Evolutionary conservation across 305 asterid species (phyloP).

Genomic region (Fraxinus platypoda): DNA sequence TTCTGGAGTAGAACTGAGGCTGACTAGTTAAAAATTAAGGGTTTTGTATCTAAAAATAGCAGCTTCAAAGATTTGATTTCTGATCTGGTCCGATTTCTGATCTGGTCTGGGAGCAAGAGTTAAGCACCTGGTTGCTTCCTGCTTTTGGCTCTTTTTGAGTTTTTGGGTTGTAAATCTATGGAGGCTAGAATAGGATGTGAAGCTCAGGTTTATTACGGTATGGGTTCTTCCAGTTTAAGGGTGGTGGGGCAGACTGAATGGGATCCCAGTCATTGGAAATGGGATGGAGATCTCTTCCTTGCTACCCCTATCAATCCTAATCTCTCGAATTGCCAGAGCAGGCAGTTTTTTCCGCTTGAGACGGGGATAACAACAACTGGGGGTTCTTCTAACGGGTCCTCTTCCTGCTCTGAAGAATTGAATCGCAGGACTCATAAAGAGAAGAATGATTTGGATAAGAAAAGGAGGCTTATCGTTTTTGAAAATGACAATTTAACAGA

Average conservation of each 20-base stretch:
- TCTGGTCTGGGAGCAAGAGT: slow-evolving; percentile 22
- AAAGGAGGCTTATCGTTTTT: slow-evolving; percentile 41
- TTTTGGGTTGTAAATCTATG: slow-evolving; percentile 24
- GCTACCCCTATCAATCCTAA: slow-evolving; percentile 52
- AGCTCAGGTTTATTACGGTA: slow-evolving; percentile 39
- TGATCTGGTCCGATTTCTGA: slow-evolving; percentile 32
- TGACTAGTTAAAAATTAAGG: slow-evolving; percentile 29
- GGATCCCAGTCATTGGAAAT: slow-evolving; percentile 72
- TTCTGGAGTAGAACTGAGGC: slow-evolving; percentile 40
- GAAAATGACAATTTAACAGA: slow-evolving; percentile 29
- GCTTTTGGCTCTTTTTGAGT: not conserved
- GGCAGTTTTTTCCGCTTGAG: slow-evolving; percentile 54
- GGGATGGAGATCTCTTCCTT: slow-evolving; percentile 76
- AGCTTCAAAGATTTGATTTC: not conserved
- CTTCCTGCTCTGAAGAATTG: slow-evolving; percentile 59
- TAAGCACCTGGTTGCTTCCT: not conserved
- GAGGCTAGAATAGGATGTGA: slow-evolving; percentile 45
- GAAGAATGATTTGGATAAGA: slow-evolving; percentile 52
- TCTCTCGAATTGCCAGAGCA: slow-evolving; percentile 36
- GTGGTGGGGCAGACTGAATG: slow-evolving; percentile 55
- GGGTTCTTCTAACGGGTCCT: slow-evolving; percentile 51
- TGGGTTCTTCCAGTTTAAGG: slow-evolving; percentile 39
- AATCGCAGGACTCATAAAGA: slow-evolving; percentile 29
- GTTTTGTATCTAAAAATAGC: slow-evolving; percentile 2
- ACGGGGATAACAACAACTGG: slow-evolving; percentile 31